Evolutionary conservation across 768 basidiomycete genomes (phyloP), one percentile per base, ranked within the genome.

Genomic region (Multifurca ochricompacta): DNA sequence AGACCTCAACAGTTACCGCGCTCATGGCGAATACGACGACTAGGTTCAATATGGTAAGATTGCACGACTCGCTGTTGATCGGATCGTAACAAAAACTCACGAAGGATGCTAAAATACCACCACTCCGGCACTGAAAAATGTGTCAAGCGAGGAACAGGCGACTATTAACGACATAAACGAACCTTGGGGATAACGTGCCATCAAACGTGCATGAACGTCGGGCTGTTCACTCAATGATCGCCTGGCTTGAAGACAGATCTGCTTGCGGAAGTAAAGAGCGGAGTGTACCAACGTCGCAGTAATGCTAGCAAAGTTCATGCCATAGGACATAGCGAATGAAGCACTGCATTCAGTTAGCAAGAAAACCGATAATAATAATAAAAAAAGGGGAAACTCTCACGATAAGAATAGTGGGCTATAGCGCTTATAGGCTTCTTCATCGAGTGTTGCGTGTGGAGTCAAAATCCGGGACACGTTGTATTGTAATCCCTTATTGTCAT

Each of bases 291-390:
- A 64, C 14, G 74, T 75, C 23, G 76, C 70, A 13, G 74, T 73
- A 51, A 75, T 73, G 30, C 69, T 69, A 11, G 74, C 74, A 56
- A 77, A 77, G n/a, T 84, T 85, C 8, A 91, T 72, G 21, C 83
- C 89, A 63, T 91, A 93, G 8, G 82, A 75, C 32, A 91, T 69
- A 11, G 90, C 83, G 63, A 91, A 91, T 0, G 86, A 84, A 25
- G 80, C 47, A 28, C 60, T 61, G 32, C 18, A 25, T 14, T 8
- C 28, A 6, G 16, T 44, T n/a, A n/a, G n/a, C n/a, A n/a, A n/a
- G n/a, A n/a, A 6, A 37, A 21, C 31, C 19, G 3, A 19, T 11
- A 59, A 63, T 9, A 70, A 62, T 28, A 77, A 79, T 58, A 85
- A 85, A 13, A 77, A 73, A 53, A 80, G 69, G 16, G 74, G 74